A percentile compares a stretch with the other conserved stretches of the same genome.
Conservation (phyloP, 805 yeast genomes). For the Myxozyma neotropica region DNA sequence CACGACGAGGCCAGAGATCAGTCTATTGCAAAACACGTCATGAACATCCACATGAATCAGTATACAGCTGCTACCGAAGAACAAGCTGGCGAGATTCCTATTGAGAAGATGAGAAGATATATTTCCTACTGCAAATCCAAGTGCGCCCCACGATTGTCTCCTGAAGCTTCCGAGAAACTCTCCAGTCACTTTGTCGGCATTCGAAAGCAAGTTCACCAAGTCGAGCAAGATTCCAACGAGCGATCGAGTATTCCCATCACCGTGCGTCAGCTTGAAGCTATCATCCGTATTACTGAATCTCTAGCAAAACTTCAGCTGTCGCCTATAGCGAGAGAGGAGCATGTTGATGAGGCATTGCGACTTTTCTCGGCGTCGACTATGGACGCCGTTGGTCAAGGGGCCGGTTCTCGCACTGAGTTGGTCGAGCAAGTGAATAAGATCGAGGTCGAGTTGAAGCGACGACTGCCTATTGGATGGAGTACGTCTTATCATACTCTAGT, state of each 20-base stretch:
- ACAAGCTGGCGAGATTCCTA: conserved; percentile 72
- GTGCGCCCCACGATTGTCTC: conserved; percentile 90
- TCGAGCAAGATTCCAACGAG: conserved; percentile 79
- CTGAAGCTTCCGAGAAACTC: conserved; percentile 85
- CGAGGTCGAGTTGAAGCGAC: conserved; percentile 81
- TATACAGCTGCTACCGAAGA: conserved; percentile 55
- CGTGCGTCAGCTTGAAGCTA: conserved; percentile 95
- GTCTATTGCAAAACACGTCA: conserved; percentile 88
- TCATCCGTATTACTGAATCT: conserved; percentile 91
- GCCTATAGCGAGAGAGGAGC: conserved; percentile 83
- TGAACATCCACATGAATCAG: conserved; percentile 90
- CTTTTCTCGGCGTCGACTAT: conserved; percentile 95
- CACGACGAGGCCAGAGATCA: conserved; percentile 82
- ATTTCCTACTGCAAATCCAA: conserved; percentile 79
- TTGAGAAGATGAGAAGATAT: conserved; percentile 88
- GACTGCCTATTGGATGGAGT: conserved; percentile 96
- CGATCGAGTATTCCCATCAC: conserved; percentile 97
- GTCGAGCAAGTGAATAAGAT: conserved; percentile 74
- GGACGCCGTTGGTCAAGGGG: conserved; percentile 84
- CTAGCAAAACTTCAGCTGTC: conserved; percentile 82
- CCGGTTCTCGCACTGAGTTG: conserved; percentile 47
- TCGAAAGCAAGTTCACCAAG: conserved; percentile 76
- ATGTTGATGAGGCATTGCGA: conserved; percentile 94
- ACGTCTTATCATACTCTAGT: conserved; percentile 82
- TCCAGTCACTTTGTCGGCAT: conserved; percentile 92